Base-by-base conservation (phyloP, 306 rosid species). In the Fragaria vesca region DNA sequence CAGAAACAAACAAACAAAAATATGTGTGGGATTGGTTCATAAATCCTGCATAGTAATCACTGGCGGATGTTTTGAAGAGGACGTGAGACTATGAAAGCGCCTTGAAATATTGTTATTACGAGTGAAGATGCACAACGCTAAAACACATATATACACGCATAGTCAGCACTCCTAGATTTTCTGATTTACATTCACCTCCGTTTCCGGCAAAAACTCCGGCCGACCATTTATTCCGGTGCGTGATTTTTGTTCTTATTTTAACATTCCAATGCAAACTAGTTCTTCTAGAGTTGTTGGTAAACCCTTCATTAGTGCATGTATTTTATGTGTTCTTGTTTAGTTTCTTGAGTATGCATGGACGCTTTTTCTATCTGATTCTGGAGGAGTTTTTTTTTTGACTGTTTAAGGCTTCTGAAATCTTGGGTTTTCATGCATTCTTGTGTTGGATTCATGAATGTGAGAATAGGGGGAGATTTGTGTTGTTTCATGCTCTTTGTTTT, bases 41-140 rank as follows among this genome's bases (percentile, higher is more conserved):
- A 1, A 15, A 73, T 57, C 66, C 68, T 11, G 42, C 69, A 8
- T 24, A 4, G 55, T 24, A 40, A 16, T 50, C 73, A 66, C 42
- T 76, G 74, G 54, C 74, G 67, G 74, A 66, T 24, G 30, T 76
- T 76, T 66, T 76, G 28, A 67, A 76, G 73, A 45, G 17, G 42
- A 62, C 70, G 67, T 15, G 28, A 6, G 40, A 38, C 67, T 57
- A 57, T 73, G 38, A 73, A 73, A 17, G 17, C 40, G 50, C 12
- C 17, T 42, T 58, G 13, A 57, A 2, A 20, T 24, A 24, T 58
- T 24, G 12, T 58, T 57, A 0, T 21, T 62, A 34, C 69, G 6
- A 34, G 24, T 32, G 43, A 63, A 63, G 57, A 74, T 38, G 12
- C 42, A 28, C 52, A 11, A 48, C 43, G 48, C 47, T 72, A 30